phyloP scores from a whole-genome alignment of 306 rosid species.

The Boehmeria nivea region DNA sequence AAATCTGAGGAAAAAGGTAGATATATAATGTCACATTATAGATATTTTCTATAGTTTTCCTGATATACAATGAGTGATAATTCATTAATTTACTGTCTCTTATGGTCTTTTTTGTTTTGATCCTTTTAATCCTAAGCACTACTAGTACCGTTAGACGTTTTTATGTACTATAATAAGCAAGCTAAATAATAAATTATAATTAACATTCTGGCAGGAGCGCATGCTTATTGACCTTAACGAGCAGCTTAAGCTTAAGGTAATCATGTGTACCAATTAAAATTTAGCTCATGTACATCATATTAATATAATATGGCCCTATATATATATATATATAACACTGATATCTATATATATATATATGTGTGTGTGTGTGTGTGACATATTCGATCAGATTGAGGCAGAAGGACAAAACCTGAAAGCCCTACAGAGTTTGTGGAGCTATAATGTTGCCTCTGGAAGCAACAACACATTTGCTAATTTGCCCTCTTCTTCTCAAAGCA shows the following conservation, averaged over 20 bases:
- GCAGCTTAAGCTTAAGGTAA: conserved; percentile 71
- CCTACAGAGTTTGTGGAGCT: conserved; percentile 57
- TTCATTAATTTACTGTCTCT: too few species aligned
- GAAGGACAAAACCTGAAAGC: conserved; percentile 61
- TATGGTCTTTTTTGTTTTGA: too few species aligned
- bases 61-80: too few species aligned
- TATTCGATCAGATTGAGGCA: conserved; percentile 64
- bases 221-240: conserved; percentile 67
- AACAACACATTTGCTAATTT: conserved; percentile 30
- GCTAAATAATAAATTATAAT: background rate
- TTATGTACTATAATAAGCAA: too few species aligned
- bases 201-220: conserved; percentile 50
- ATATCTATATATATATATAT: background rate
- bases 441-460: conserved; percentile 35
- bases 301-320: background rate
- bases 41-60: too few species aligned
- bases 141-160: too few species aligned
- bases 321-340: background rate
- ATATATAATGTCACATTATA: too few species aligned
- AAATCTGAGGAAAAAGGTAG: conserved; percentile 69
- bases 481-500: conserved; percentile 49
- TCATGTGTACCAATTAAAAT: background rate
- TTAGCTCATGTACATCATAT: too few species aligned
- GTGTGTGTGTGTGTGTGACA: too few species aligned
- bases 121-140: too few species aligned